Evolutionary conservation across 805 yeast genomes (phyloP), one percentile per base, ranked within the genome.

Genomic region (Saccharomycopsis capsularis): DNA sequence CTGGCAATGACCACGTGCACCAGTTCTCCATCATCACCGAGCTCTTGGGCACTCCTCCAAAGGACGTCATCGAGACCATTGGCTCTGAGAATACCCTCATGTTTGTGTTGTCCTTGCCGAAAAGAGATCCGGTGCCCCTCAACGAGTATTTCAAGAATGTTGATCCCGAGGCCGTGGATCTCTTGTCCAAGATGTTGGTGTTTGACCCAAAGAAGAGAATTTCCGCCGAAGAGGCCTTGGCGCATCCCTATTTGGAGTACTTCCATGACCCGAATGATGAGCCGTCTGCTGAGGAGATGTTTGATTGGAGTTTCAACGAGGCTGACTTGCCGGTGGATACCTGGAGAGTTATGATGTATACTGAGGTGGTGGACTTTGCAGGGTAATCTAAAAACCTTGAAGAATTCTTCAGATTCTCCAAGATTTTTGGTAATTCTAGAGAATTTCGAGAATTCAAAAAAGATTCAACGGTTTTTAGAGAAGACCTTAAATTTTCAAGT

Each of bases 261-360:
- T 93, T 91, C 66, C 99, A 93, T 65, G 99, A 93, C 62, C 96
- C 98, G 29, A 78, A 89, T 3, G 99, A 93, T 67, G 99, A 93
- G 68, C 99, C 99, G 1, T 84, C 78, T 3, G 96, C 98, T 27
- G 87, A 81, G 43, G 86, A 84, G 57, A 85, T 84, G 63, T 93
- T 93, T 60, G 99, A 93, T 67, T 93, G 99, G 99, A 82, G 93
- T 60, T 91, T 91, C 67, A 91, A 93, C 65, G 98, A 95, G 59
- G 98, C 96, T 0, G 99, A 91, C 66, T 74, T 91, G 59, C 97
- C 98, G 2, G 93, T 93, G 16, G 98, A 93, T 61, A 88, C 96
- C 13, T 91, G 99, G 99, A 81, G 95, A 69, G 95, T 89, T 18
- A 91, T 93, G 98, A 91, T 93, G 96, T 93, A 93, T 68, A 84